Evolutionary conservation across 2,329 filamentous ascomycete genomes (phyloP).

Genomic region (Colletotrichum tropicale): DNA sequence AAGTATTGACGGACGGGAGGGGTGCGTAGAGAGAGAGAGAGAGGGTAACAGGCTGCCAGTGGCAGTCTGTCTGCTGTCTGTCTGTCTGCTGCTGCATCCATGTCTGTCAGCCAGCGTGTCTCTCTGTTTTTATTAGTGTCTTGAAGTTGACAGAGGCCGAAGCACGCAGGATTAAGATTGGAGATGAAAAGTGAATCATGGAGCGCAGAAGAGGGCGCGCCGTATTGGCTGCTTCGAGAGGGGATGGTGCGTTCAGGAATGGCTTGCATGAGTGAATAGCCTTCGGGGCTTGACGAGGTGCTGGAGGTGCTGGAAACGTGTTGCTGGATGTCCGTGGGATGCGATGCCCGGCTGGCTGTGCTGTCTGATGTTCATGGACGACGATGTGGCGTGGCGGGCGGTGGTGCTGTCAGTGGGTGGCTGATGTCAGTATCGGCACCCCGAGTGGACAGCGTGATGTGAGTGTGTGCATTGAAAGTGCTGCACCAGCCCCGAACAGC

Average conservation of each 20-base stretch:
- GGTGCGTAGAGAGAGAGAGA: not conserved
- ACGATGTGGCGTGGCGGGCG: not conserved
- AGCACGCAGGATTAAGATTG: constrained; percentile 15
- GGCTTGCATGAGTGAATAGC: not conserved
- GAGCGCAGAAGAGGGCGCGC: not conserved
- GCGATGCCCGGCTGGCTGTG: not conserved
- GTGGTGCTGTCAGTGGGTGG: not conserved
- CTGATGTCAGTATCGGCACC: not conserved
- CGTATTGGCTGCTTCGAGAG: not conserved
- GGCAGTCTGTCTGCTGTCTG: not conserved
- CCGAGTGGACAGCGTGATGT: no score
- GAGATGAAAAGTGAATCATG: not conserved
- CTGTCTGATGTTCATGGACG: not conserved
- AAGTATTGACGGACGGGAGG: not conserved
- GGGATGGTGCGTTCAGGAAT: not conserved
- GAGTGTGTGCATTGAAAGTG: not conserved
- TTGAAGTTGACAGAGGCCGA: not conserved
- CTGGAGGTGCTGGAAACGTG: not conserved
- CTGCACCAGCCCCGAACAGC: constrained; percentile 1
- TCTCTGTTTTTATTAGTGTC: constrained; percentile 15
- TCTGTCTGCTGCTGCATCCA: not conserved
- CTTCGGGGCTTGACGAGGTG: not conserved
- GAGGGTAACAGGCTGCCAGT: not conserved
- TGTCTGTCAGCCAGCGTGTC: not conserved
- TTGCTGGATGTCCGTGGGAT: not conserved